phyloP scores from a whole-genome alignment of 176 grass and related monocot genomes.

The Puya raimondii region DNA sequence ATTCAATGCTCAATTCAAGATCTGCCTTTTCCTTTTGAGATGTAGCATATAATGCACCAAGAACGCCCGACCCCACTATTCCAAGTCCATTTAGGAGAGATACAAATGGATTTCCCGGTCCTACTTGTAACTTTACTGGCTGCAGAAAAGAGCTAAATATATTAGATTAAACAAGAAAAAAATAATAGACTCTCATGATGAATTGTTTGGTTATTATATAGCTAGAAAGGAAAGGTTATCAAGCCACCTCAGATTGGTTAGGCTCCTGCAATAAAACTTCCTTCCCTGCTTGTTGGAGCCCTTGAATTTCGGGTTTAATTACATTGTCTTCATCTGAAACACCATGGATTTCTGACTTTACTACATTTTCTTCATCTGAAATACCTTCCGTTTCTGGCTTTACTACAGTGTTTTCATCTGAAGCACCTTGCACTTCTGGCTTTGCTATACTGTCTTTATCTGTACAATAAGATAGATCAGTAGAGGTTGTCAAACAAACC shows the following conservation, averaged over 20 bases:
- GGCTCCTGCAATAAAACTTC: slow-evolving; percentile 17
- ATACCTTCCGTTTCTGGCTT: not conserved
- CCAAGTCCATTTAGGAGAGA: slow-evolving; percentile 48
- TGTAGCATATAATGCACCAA: slow-evolving; percentile 77
- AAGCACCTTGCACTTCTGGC: not conserved
- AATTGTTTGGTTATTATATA: not conserved
- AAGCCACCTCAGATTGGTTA: slow-evolving; percentile 21
- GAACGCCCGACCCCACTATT: slow-evolving; percentile 63
- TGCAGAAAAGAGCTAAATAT: slow-evolving; percentile 9
- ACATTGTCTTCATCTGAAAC: not conserved
- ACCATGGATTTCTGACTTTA: not conserved
- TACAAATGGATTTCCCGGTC: slow-evolving; percentile 47
- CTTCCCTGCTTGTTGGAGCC: slow-evolving; percentile 11
- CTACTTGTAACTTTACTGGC: slow-evolving; percentile 23
- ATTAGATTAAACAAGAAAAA: not conserved
- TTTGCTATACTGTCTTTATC: not conserved
- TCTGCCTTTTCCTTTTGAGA: slow-evolving; percentile 73
- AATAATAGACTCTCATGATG: not conserved
- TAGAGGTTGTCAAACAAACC: not conserved
- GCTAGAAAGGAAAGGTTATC: not conserved
- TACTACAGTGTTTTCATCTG: too few species aligned
- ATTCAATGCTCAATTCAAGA: slow-evolving; percentile 59
- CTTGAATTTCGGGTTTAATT: slow-evolving; percentile 15
- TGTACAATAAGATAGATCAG: not conserved
- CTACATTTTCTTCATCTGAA: not conserved